Evolutionary conservation across 2,329 filamentous ascomycete species (phyloP), one percentile per base, ranked within the genome.

Genomic region (Sporothrix pseudoabietina): DNA sequence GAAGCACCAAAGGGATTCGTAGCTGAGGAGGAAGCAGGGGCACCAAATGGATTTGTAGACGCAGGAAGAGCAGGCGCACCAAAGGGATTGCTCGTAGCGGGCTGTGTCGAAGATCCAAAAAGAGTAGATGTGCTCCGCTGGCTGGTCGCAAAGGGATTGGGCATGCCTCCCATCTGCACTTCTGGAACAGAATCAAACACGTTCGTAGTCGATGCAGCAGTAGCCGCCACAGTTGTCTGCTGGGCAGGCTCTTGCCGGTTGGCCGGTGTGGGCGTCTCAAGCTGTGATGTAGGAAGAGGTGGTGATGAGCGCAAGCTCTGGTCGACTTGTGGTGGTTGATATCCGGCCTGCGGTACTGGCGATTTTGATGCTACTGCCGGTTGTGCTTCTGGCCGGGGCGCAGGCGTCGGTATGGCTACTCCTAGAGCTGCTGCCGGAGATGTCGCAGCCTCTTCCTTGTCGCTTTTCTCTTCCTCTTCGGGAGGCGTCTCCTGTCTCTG

Each of bases 371-470:
- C 59, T 5, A 22, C 47, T 14, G 69, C 41, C 12, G 26, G 16
- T 5, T 54, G n/a, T 4, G 22, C 4, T 52, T 47, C 26, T 39
- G 26, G 65, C 22, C 73, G 66, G 9, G 71, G 73, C 4, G 71
- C 71, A 14, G 71, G 71, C 6, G 73, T 73, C 3, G 74, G 71
- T 8, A 69, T 72, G 12, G 71, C 35, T 6, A 35, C 61, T 8
- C 32, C 30, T 3, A 32, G 10, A 19, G 52, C 30, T 1, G 26
- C 39, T 1, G 65, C 32, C 5, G 73, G 66, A 9, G 73, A 73
- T 4, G 73, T 52, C 22, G 65, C 3, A 4, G 16, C 47, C 39
- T 30, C 39, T 44, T 19, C 16, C 57, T 72, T 55, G 6, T 54
- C 30, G 22, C n/a, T 32, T 19, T 61, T n/a, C 14, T 26, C 49